Evolutionary conservation across 129 eudicot genomes (phyloP).

Genomic region (Escallonia herrerae): DNA sequence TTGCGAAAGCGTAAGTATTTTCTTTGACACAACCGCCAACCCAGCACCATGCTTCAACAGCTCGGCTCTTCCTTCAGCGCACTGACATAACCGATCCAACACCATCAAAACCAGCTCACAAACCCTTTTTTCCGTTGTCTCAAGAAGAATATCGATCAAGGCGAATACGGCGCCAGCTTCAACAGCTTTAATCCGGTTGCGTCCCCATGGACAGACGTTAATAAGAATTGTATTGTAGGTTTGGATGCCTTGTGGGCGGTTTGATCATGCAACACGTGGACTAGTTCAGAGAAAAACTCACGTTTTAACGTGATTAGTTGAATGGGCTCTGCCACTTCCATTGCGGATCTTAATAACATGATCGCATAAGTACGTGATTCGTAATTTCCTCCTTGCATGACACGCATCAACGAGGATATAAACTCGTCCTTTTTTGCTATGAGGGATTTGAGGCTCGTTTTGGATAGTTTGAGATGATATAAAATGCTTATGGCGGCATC

Average conservation of each 20-base stretch:
- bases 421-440: neutral
- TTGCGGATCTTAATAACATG: slow-evolving; percentile 16
- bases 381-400: slow-evolving; percentile 28
- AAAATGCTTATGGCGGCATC: slow-evolving; percentile 34
- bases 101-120: slow-evolving; percentile 29
- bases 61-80: slow-evolving; percentile 46
- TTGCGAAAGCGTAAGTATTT: slow-evolving; percentile 35
- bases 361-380: slow-evolving; percentile 32
- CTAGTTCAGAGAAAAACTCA: slow-evolving; percentile 18
- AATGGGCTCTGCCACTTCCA: slow-evolving; percentile 22
- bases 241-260: slow-evolving; percentile 27
- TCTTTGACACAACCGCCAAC: slow-evolving; percentile 37
- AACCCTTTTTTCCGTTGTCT: slow-evolving; percentile 16
- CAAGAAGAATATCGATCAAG: slow-evolving; percentile 21
- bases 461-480: slow-evolving; percentile 21
- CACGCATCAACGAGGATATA: slow-evolving; percentile 12
- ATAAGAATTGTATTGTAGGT: slow-evolving; percentile 29
- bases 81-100: slow-evolving; percentile 31
- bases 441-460: slow-evolving; percentile 15
- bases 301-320: slow-evolving; percentile 6
- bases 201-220: slow-evolving; percentile 22
- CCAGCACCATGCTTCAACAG: slow-evolving; percentile 40
- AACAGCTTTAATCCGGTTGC: slow-evolving; percentile 29
- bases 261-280: slow-evolving; percentile 18
- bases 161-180: slow-evolving; percentile 29